Evolutionary conservation across 371 early-diverging fungal species (phyloP).

Genomic region (Apophysomyces variabilis): DNA sequence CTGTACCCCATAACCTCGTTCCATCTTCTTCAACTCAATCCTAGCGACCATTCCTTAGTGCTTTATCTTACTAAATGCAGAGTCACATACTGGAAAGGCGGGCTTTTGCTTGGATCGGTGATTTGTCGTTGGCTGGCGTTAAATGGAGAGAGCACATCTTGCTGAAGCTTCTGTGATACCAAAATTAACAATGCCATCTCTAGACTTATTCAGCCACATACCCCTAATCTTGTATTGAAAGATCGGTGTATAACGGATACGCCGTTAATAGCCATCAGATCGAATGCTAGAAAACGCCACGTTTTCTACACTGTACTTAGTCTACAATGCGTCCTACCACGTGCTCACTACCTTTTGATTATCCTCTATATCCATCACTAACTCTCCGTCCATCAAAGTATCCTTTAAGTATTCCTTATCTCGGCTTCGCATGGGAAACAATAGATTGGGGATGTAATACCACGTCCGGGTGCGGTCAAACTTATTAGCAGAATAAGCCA

Average conservation of each 20-base stretch:
- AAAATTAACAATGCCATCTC: background rate
- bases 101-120: slow-evolving; percentile 43
- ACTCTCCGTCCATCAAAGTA: slow-evolving; percentile 82
- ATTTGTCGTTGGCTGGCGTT: slow-evolving; percentile 36
- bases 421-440: slow-evolving; percentile 59
- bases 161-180: slow-evolving; percentile 47
- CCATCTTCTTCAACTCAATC: slow-evolving; percentile 65
- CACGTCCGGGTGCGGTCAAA: slow-evolving; percentile 72
- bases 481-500: slow-evolving; percentile 36
- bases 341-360: slow-evolving; percentile 27
- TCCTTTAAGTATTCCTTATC: slow-evolving; percentile 66
- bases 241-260: slow-evolving; percentile 60
- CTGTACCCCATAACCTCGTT: slow-evolving; percentile 63
- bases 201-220: slow-evolving; percentile 30
- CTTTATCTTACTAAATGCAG: background rate
- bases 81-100: slow-evolving; percentile 71
- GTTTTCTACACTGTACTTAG: slow-evolving; percentile 43
- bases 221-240: slow-evolving; percentile 71
- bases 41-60: slow-evolving; percentile 13
- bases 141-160: slow-evolving; percentile 68
- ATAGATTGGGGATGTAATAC: slow-evolving; percentile 68
- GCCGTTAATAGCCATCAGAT: slow-evolving; percentile 69
- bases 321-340: slow-evolving; percentile 1
- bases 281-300: slow-evolving; percentile 72
- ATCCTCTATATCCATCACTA: slow-evolving; percentile 65